Percentiles rank a stretch among this genome's conserved stretches.
These are phyloP conservation scores for Yamadazyma jaroonii DNA, from an alignment of 1,139 yeast species.

Conservation along the genomic window DNA sequence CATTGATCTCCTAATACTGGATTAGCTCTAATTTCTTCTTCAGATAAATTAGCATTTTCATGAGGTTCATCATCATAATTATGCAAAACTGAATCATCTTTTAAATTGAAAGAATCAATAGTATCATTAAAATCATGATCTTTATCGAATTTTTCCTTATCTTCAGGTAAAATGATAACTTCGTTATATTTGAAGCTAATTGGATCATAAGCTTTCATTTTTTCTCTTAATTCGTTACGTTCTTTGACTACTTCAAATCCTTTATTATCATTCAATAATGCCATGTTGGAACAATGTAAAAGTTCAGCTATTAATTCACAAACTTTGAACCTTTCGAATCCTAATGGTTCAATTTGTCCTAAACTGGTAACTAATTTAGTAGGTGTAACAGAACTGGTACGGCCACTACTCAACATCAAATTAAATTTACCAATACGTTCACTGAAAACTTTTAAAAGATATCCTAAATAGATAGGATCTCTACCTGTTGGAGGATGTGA, in stretches of 20 bases:
- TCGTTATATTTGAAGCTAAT: conserved; percentile 49
- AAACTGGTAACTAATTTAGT: conserved; percentile 51
- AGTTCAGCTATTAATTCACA: conserved; percentile 95
- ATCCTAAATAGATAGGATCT: conserved; percentile 93
- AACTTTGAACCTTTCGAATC: conserved; percentile 91
- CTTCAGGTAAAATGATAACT: conserved; percentile 35
- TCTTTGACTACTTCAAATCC: conserved; percentile 78
- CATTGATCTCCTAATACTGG: conserved; percentile 90
- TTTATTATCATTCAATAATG: conserved; percentile 76
- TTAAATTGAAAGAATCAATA: conserved; percentile 46
- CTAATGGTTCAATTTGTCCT: conserved; percentile 74
- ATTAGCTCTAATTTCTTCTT: conserved; percentile 56
- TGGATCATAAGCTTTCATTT: conserved; percentile 46
- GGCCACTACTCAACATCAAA: conserved; percentile 26
- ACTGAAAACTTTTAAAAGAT: conserved; percentile 77
- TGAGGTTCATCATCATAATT: conserved; percentile 35
- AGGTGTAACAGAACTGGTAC: conserved; percentile 20
- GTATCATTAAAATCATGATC: conserved; percentile 36
- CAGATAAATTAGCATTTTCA: conserved; percentile 55
- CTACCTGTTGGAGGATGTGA: conserved; percentile 94
- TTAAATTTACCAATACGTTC: conserved; percentile 68
- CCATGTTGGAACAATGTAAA: conserved; percentile 96
- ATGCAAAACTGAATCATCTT: conserved; percentile 24
- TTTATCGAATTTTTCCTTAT: conserved; percentile 9
- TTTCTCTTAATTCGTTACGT: conserved; percentile 65